Conservation (phyloP, 495 filamentous ascomycete species). For the Penicillium paradoxum region DNA sequence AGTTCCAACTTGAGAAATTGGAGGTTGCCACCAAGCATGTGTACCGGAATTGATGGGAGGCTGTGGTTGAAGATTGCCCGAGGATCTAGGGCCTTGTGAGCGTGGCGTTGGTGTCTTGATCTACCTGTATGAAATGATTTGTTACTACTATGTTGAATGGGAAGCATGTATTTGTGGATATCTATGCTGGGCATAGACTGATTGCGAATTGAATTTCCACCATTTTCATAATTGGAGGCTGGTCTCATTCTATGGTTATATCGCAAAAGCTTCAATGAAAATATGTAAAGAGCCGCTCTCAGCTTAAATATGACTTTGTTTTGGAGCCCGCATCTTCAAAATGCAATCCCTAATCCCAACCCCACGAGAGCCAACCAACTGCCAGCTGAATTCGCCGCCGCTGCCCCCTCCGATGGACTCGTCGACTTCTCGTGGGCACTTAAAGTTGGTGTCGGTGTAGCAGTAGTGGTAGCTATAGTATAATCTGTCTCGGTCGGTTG, state of each 20-base stretch:
- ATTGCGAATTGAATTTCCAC: no score
- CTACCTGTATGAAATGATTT: not conserved
- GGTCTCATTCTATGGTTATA: no score
- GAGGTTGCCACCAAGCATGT: conserved; percentile 28
- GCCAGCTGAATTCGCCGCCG: conserved; percentile 7
- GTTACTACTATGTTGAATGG: not conserved
- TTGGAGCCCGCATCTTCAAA: not conserved
- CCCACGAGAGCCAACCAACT: conserved; percentile 20
- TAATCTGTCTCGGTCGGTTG: conserved; percentile 8
- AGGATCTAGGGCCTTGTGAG: not conserved
- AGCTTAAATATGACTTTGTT: not conserved
- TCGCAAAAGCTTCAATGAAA: no score
- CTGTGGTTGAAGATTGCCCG: not conserved
- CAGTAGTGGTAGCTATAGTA: not conserved
- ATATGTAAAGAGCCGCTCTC: not conserved
- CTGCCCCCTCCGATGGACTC: conserved; percentile 13
- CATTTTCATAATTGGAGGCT: no score
- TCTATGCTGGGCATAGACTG: not conserved
- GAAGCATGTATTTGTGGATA: not conserved
- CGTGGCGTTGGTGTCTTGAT: not conserved
- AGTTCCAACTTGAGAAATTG: conserved; percentile 28
- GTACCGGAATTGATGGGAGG: conserved; percentile 8
- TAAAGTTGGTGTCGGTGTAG: conserved; percentile 9
- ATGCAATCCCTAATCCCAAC: conserved; percentile 14
- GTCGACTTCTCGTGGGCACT: not conserved